These are phyloP conservation scores for Nicotiana benthamiana DNA, from an alignment of 257 asterid species.

Conservation along the genomic window DNA sequence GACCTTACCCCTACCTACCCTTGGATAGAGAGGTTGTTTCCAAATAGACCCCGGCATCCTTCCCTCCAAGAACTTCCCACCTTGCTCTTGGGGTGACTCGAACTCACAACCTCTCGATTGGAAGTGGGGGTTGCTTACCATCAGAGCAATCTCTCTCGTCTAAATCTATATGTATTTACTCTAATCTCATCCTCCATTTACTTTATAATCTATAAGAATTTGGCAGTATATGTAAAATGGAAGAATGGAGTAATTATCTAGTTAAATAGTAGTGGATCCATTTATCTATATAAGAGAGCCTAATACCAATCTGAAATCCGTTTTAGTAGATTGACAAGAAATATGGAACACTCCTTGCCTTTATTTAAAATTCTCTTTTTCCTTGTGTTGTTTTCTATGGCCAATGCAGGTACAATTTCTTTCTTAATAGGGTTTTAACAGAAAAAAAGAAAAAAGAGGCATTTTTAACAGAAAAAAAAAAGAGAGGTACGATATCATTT, in stretches of 20 bases:
- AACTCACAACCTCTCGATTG: too few relatives aligned
- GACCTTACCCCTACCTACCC: too few relatives aligned
- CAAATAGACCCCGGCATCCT: too few relatives aligned
- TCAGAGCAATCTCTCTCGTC: too few relatives aligned
- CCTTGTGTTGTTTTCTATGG: not conserved
- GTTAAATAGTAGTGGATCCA: not conserved
- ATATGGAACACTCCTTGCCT: not conserved
- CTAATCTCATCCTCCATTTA: not conserved
- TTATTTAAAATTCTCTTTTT: not conserved
- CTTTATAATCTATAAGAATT: not conserved
- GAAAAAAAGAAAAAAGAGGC: too few relatives aligned
- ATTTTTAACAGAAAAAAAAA: too few relatives aligned
- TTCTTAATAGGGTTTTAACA: not conserved
- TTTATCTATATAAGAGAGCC: not conserved
- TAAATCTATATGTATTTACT: too few relatives aligned
- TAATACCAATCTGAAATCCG: not conserved
- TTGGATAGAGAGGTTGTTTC: too few relatives aligned
- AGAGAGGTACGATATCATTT: too few relatives aligned
- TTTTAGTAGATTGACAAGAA: not conserved
- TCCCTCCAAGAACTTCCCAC: too few relatives aligned
- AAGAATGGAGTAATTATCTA: not conserved
- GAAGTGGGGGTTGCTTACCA: too few relatives aligned
- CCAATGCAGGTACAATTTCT: not conserved
- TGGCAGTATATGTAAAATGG: not conserved
- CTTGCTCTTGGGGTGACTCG: too few relatives aligned